Conservation (phyloP, 148 eudicot species). For the Agrostemma githago region DNA sequence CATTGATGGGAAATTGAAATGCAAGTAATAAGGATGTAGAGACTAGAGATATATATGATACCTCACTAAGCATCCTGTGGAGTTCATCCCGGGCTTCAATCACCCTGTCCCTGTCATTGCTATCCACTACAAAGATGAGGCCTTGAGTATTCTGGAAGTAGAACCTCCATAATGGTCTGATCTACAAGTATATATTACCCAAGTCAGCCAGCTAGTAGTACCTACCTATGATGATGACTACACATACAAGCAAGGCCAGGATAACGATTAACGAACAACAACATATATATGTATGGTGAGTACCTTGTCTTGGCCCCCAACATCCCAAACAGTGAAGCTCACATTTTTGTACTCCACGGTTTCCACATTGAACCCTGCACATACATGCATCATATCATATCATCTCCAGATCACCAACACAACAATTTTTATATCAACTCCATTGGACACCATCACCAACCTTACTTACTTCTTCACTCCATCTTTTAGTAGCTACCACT, state of each 20-base stretch:
- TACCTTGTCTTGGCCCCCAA: slow-evolving; percentile 91
- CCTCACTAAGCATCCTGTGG: slow-evolving; percentile 29
- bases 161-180: slow-evolving; percentile 59
- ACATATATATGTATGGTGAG: not conserved
- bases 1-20: too few species aligned
- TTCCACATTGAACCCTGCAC: slow-evolving; percentile 78
- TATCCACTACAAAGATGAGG: slow-evolving; percentile 25
- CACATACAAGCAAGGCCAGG: too few species aligned
- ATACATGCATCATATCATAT: too few species aligned
- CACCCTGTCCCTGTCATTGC: slow-evolving; percentile 23
- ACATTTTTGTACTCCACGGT: slow-evolving; percentile 77
- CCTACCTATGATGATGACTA: too few species aligned
- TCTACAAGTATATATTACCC: slow-evolving; percentile 32
- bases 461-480: too few species aligned
- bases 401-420: not conserved
- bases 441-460: not conserved
- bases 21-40: too few species aligned
- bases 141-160: slow-evolving; percentile 28
- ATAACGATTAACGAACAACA: too few species aligned
- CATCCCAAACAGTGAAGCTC: slow-evolving; percentile 90
- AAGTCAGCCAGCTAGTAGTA: not conserved
- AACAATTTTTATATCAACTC: not conserved
- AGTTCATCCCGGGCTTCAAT: slow-evolving; percentile 27
- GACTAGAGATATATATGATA: not conserved
- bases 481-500: not conserved